Percentiles rank a stretch among this genome's conserved stretches.
phyloP scores from a whole-genome alignment of 2,329 filamentous ascomycete genomes.

The Simplicillium aogashimaense region DNA sequence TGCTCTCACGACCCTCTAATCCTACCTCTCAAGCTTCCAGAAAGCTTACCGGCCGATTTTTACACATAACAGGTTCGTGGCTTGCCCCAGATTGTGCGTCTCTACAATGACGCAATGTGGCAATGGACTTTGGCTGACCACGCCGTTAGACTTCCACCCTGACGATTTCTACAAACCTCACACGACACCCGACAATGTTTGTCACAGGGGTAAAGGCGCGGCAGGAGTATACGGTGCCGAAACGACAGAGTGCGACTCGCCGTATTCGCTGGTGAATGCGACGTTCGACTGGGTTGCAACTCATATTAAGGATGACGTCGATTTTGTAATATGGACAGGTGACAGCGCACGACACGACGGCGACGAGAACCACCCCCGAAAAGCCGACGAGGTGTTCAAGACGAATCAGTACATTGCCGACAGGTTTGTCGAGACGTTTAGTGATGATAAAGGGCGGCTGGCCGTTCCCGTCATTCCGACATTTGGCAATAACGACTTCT shows the following conservation, averaged over 20 bases:
- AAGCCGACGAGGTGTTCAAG: conserved; percentile 61
- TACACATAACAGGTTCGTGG: conserved; percentile 77
- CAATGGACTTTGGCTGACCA: background rate
- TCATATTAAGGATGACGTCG: conserved; percentile 67
- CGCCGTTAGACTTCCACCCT: conserved; percentile 69
- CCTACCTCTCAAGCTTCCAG: conserved; percentile 15
- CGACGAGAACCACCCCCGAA: conserved; percentile 71
- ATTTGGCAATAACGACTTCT: conserved; percentile 94
- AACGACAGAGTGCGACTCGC: conserved; percentile 81
- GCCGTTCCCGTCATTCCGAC: conserved; percentile 77
- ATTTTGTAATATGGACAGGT: conserved; percentile 90
- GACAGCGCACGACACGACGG: conserved; percentile 86
- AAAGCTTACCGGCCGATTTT: conserved; percentile 62
- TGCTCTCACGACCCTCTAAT: conserved; percentile 14
- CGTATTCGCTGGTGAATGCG: conserved; percentile 69
- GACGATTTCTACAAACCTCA: conserved; percentile 79
- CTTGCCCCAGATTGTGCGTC: background rate
- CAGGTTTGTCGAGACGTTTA: conserved; percentile 69
- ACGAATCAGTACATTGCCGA: conserved; percentile 68
- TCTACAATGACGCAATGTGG: no score
- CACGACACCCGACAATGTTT: conserved; percentile 62
- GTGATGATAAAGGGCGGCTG: conserved; percentile 45
- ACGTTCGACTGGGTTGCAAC: conserved; percentile 83
- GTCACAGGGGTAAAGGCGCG: conserved; percentile 67
- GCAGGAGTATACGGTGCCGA: conserved; percentile 79